Conservation (phyloP, 805 yeast species). For the Priceomyces haplophilus region DNA sequence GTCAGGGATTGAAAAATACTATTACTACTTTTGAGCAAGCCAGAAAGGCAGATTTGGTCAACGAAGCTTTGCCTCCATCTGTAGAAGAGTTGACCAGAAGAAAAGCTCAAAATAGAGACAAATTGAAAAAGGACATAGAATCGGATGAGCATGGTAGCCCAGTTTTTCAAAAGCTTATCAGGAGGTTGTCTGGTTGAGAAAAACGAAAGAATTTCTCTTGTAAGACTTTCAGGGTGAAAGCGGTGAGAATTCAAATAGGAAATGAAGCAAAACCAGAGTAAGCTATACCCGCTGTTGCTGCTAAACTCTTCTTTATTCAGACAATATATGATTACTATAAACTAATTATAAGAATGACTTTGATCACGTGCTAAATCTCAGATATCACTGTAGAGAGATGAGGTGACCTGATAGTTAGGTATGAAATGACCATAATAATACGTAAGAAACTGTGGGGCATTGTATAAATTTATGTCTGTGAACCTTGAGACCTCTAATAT, state of each 20-base stretch:
- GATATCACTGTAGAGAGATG: neutral
- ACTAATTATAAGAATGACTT: neutral
- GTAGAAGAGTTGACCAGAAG: slow-evolving; percentile 50
- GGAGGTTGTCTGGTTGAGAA: slow-evolving; percentile 24
- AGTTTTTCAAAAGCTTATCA: slow-evolving; percentile 36
- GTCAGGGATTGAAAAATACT: slow-evolving; percentile 70
- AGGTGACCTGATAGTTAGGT: neutral
- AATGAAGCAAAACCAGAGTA: too few species aligned
- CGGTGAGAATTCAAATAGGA: too few species aligned
- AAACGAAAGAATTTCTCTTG: neutral
- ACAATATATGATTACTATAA: too few species aligned
- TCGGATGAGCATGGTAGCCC: slow-evolving; percentile 30
- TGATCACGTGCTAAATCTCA: neutral
- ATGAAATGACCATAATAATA: too few species aligned
- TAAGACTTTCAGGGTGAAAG: neutral
- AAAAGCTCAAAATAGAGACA: slow-evolving; percentile 46
- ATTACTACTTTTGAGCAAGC: slow-evolving; percentile 81
- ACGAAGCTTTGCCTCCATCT: slow-evolving; percentile 88
- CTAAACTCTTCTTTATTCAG: too few species aligned
- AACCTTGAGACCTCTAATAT: too few species aligned
- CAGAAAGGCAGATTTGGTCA: slow-evolving; percentile 68
- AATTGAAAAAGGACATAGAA: slow-evolving; percentile 36
- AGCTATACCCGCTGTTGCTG: too few species aligned
- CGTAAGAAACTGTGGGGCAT: too few species aligned
- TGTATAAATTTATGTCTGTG: too few species aligned